A percentile compares a stretch with the other conserved stretches of the same genome.
These are phyloP conservation scores for Ulvella scutata DNA, from an alignment of 139 green algal genomes.

Conservation along the genomic window DNA sequence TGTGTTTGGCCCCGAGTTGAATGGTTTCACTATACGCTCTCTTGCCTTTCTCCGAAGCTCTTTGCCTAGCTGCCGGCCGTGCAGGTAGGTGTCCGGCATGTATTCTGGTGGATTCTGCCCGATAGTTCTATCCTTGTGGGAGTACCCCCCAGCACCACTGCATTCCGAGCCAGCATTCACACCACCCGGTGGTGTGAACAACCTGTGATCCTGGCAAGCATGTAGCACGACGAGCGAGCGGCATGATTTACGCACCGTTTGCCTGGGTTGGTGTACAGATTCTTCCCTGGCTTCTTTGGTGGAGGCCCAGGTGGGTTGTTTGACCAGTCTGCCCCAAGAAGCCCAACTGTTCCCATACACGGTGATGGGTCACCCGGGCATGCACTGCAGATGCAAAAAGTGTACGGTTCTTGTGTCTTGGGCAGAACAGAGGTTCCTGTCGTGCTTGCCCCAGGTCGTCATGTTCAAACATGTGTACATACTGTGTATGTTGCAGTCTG, in stretches of 20 bases:
- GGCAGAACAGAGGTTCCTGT: no score
- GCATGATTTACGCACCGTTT: no score
- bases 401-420: no score
- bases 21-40: not conserved
- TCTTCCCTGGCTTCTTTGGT: not conserved
- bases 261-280: conserved; percentile 2
- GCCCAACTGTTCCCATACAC: not conserved
- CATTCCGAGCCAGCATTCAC: no score
- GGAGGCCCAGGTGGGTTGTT: not conserved
- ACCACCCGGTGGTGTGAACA: no score
- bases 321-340: not conserved
- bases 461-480: no score
- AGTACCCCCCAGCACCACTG: not conserved
- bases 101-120: conserved; percentile 3
- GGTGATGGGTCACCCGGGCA: not conserved
- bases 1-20: not conserved
- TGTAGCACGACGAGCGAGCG: no score
- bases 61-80: not conserved
- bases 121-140: not conserved
- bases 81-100: not conserved
- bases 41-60: not conserved
- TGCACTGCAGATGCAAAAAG: not conserved
- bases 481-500: no score
- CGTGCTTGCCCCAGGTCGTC: no score
- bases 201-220: no score